These are phyloP conservation scores for Gastroboletus turbinatus DNA, from an alignment of 1,284 basidiomycete species.

Conservation along the genomic window DNA sequence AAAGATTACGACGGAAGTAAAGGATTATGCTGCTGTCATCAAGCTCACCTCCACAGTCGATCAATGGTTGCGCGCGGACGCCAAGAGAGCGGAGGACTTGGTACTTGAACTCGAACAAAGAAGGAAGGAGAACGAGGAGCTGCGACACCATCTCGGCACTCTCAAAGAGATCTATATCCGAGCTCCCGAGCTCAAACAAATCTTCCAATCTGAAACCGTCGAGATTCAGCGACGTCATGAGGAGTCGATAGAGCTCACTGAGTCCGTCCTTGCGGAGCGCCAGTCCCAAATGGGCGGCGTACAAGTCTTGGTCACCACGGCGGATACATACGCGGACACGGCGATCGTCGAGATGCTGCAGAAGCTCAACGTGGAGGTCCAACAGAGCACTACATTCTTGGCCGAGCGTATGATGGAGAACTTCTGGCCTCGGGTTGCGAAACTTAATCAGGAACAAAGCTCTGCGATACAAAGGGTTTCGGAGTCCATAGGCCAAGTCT, in stretches of 20 bases:
- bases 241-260: not conserved
- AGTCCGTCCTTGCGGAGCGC: not conserved
- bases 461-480: not conserved
- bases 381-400: conserved; percentile 8
- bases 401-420: conserved; percentile 3
- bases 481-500: not conserved
- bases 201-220: conserved; percentile 10
- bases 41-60: conserved; percentile 7
- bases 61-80: conserved; percentile 9
- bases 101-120: conserved; percentile 3
- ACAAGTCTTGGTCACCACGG: conserved; percentile 4
- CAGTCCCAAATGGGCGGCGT: not conserved
- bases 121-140: conserved; percentile 11
- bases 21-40: conserved; percentile 4
- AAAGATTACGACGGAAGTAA: not conserved
- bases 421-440: not conserved
- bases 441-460: not conserved
- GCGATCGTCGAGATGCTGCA: conserved; percentile 5
- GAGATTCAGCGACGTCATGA: not conserved
- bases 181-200: conserved; percentile 8
- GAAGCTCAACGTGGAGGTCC: conserved; percentile 13
- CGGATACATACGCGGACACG: conserved; percentile 8
- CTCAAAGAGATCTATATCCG: conserved; percentile 13
- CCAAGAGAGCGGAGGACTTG: conserved; percentile 5
- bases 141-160: not conserved